These are phyloP conservation scores for Begonia masoniana DNA, from an alignment of 306 rosid species.

Conservation along the genomic window DNA sequence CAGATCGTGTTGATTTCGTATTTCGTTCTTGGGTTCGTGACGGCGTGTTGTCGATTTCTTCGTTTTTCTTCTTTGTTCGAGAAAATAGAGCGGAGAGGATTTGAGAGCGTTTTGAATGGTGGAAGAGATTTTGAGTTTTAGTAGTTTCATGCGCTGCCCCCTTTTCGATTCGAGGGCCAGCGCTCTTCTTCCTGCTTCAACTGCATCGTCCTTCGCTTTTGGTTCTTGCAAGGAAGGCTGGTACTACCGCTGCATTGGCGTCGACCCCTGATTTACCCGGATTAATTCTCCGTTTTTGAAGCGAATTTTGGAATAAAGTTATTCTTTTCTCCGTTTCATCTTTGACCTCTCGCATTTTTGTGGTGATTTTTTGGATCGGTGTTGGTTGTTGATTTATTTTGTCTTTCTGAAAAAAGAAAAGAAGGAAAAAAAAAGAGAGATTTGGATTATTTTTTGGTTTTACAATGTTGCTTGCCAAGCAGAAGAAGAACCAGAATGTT, in stretches of 20 bases:
- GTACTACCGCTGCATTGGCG: conserved; percentile 98
- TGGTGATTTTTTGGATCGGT: conserved; percentile 1
- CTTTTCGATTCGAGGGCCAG: conserved; percentile 53
- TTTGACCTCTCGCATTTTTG: background rate
- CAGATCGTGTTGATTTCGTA: background rate
- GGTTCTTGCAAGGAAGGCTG: conserved; percentile 95
- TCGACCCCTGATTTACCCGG: conserved; percentile 52
- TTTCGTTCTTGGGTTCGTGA: no score
- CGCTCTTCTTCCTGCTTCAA: conserved; percentile 48
- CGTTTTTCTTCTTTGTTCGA: background rate
- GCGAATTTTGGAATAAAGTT: background rate
- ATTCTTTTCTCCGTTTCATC: background rate
- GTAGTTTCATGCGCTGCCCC: conserved; percentile 65
- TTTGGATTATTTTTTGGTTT: background rate
- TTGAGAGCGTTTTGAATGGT: conserved; percentile 65
- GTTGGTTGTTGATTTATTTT: conserved; percentile 1
- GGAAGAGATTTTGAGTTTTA: conserved; percentile 61
- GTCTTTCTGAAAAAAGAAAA: no score
- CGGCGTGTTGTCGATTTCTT: background rate
- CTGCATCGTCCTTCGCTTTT: conserved; percentile 54
- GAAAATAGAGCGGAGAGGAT: conserved; percentile 10
- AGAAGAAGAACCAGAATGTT: conserved; percentile 59
- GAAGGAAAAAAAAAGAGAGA: background rate
- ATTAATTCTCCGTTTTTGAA: background rate
- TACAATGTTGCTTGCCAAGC: conserved; percentile 68